A percentile compares a stretch with the other conserved stretches of the same genome.
Conservation (phyloP, 106 monocot genomes). For the Narthecium ossifragum region DNA sequence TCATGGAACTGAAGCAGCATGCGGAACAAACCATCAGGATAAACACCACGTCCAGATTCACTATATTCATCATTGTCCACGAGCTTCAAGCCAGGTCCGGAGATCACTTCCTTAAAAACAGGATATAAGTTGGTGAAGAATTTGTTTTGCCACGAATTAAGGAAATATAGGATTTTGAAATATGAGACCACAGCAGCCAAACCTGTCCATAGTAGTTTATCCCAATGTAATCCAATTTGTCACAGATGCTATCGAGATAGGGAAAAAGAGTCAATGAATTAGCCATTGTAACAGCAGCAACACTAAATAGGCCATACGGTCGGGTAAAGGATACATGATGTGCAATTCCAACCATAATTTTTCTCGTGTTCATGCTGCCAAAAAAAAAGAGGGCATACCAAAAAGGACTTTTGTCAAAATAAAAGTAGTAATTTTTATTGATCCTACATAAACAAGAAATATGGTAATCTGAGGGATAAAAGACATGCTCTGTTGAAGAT, state of each 20-base stretch:
- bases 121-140: slow-evolving; percentile 1
- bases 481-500: too few species aligned
- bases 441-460: too few species aligned
- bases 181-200: background rate
- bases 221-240: slow-evolving; percentile 87
- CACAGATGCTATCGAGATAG: slow-evolving; percentile 75
- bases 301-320: slow-evolving; percentile 91
- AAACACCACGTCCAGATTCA: slow-evolving; percentile 94
- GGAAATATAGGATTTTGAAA: background rate
- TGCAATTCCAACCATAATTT: slow-evolving; percentile 69
- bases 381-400: background rate
- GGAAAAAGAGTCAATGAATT: slow-evolving; percentile 78
- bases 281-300: slow-evolving; percentile 63
- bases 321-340: slow-evolving; percentile 87
- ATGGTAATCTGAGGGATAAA: too few species aligned
- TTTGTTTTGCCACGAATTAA: background rate
- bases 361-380: slow-evolving; percentile 35
- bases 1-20: slow-evolving; percentile 81
- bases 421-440: background rate
- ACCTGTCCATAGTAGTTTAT: slow-evolving; percentile 99
- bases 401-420: background rate
- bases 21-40: slow-evolving; percentile 88
- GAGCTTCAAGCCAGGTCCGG: slow-evolving; percentile 81
- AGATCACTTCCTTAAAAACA: slow-evolving; percentile 61
- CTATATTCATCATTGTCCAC: slow-evolving; percentile 78